Evolutionary conservation across 768 basidiomycete genomes (phyloP), one percentile per base, ranked within the genome.

Genomic region (Tricholoma terreum): DNA sequence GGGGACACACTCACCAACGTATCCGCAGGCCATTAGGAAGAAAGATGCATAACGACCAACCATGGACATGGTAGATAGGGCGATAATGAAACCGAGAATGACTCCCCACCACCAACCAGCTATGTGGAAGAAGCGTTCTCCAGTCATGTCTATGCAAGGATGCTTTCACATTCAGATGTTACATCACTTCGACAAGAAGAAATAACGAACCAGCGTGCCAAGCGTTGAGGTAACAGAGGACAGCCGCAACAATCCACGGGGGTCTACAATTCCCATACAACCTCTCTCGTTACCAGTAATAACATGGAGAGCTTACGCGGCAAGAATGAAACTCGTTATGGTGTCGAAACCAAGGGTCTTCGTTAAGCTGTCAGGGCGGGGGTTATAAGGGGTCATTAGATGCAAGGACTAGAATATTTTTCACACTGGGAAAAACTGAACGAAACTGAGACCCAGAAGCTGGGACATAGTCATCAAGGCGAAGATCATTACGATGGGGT

Each of bases 121-220:
- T 50, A 80, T 73, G 65, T 87, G 86, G 75, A 84, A 84, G 71
- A 82, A 87, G 6, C 84, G 78, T 68, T 87, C 86, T 0, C 85
- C 85, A 4, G 82, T 83, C 55, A 71, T 72, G 60, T 86, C 85
- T 76, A 33, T 22, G 35, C 15, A 30, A 17, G 19, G n/a, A 43
- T 40, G 15, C 34, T n/a, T 4, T 22, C 31, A 54, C 31, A 12
- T 19, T 27, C 24, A 30, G 6, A n/a, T 15, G 33, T 3, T 10
- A 30, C 34, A 27, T n/a, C n/a, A n/a, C n/a, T n/a, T n/a, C n/a
- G 6, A n/a, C 34, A n/a, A n/a, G 12, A 14, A 58, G n/a, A n/a
- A 17, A 12, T 9, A 17, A 30, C 38, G 24, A 7, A 73, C 74
- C 73, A 35, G 81, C 80, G 62, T 85, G 74, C 79, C 81, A 80